Base-by-base conservation (phyloP, 805 yeast genomes). In the Candida ulmi region DNA sequence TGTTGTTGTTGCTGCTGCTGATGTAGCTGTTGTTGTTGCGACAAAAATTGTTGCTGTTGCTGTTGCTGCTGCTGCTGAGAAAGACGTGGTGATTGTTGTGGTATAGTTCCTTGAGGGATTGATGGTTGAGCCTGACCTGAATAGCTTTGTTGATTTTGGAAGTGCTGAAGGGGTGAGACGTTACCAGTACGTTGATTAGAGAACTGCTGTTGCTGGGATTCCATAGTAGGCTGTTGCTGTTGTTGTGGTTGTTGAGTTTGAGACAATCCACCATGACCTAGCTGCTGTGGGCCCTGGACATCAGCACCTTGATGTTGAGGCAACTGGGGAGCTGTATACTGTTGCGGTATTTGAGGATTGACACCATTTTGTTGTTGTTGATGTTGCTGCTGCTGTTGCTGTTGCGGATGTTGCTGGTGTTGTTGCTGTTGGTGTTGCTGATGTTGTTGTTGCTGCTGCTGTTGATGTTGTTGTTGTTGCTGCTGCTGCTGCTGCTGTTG, bases 391-490 rank as follows among this genome's bases (percentile, higher is more conserved):
- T 5, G 17, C 25, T 26, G 41, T 11, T 30, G 34, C 35, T 34
- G 41, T 8, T 23, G 9, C 25, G 11, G 8, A 23, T 8, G 11
- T 23, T 23, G 25, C 17, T 35, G 42, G 12, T 34, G 38, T 16
- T 19, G 36, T 13, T 26, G 26, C 28, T 39, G 43, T 9, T 33
- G 36, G 8, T 40, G 35, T 23, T 36, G 42, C 26, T 1, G 34
- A 33, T 21, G 29, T 26, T 28, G 40, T 17, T 11, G 30, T 19
- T 12, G 33, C 32, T 11, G 27, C 34, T 27, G 44, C 28, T 18
- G 34, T 30, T 8, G 26, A 32, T 30, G 35, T 21, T 33, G 45
- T 19, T 43, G 43, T 17, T 39, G 43, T 19, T 37, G 42, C 0
- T 32, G n/a, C n/a, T n/a, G n/a, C n/a, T n/a, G n/a, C n/a, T n/a